These are phyloP conservation scores for Coprinopsis strossmayeri DNA, from an alignment of 768 basidiomycete species.

Conservation along the genomic window DNA sequence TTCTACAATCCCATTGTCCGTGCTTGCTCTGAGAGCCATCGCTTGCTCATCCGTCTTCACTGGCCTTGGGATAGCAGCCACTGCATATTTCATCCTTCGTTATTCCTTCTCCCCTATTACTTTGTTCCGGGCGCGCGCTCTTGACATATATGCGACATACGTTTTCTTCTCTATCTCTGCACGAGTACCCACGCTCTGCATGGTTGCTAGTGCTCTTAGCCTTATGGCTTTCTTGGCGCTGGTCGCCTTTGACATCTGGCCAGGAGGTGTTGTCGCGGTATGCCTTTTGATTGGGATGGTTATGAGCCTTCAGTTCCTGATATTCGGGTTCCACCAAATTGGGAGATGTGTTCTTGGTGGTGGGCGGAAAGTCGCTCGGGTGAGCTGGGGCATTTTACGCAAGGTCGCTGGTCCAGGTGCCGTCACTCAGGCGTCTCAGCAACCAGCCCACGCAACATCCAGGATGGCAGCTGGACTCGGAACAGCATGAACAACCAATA, in stretches of 20 bases:
- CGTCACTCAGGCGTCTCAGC: no score
- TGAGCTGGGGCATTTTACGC: neutral
- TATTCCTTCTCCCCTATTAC: conserved; percentile 33
- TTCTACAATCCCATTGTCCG: conserved; percentile 42
- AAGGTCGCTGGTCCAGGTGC: neutral
- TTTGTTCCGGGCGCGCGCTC: conserved; percentile 34
- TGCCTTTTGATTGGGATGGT: conserved; percentile 53
- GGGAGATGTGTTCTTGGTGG: conserved; percentile 20
- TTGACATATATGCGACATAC: conserved; percentile 53
- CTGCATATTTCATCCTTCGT: conserved; percentile 59
- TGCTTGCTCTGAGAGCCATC: conserved; percentile 42
- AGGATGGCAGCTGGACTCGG: no score
- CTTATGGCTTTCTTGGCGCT: conserved; percentile 55
- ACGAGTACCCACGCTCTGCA: conserved; percentile 56
- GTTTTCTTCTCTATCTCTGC: conserved; percentile 66
- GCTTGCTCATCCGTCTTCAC: conserved; percentile 54
- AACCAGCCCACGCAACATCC: no score
- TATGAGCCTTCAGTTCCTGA: conserved; percentile 60
- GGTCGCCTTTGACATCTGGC: conserved; percentile 61
- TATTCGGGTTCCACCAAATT: conserved; percentile 42
- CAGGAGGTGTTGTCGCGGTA: conserved; percentile 50
- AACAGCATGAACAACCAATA: no score
- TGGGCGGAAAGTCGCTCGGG: conserved; percentile 9
- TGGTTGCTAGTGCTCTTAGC: conserved; percentile 48
- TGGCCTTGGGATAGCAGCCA: conserved; percentile 57